phyloP scores from a whole-genome alignment of 192 early-diverging fungal species.

The Backusella westeae region DNA sequence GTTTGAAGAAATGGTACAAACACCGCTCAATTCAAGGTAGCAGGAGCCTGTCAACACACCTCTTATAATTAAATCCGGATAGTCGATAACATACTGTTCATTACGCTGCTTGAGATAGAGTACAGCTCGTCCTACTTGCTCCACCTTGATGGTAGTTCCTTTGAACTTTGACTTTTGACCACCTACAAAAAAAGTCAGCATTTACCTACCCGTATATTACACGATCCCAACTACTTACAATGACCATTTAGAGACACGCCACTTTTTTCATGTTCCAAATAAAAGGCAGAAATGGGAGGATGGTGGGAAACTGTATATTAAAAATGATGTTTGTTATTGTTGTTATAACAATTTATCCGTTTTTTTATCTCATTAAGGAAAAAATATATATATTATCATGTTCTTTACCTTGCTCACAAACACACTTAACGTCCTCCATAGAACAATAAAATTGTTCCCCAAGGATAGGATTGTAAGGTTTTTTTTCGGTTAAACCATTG shows the following conservation, averaged over 20 bases:
- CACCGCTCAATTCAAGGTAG: constrained; percentile 63
- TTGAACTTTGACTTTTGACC: constrained; percentile 63
- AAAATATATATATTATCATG: background rate
- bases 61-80: constrained; percentile 59
- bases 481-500: constrained; percentile 71
- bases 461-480: constrained; percentile 61
- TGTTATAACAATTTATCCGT: background rate
- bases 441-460: constrained; percentile 64
- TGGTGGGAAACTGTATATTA: constrained; percentile 58
- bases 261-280: constrained; percentile 58
- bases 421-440: constrained; percentile 52
- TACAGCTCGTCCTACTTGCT: constrained; percentile 61
- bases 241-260: constrained; percentile 67
- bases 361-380: background rate
- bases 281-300: constrained; percentile 69
- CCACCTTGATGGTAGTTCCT: constrained; percentile 59
- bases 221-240: background rate
- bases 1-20: constrained; percentile 53
- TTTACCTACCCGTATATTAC: background rate
- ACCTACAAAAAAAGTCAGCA: constrained; percentile 16
- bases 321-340: background rate
- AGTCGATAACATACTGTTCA: constrained; percentile 54
- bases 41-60: constrained; percentile 58
- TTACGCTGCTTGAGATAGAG: constrained; percentile 50
- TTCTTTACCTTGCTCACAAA: constrained; percentile 55